Base-by-base conservation (phyloP, 2,329 filamentous ascomycete genomes). In the Nemania serpens region DNA sequence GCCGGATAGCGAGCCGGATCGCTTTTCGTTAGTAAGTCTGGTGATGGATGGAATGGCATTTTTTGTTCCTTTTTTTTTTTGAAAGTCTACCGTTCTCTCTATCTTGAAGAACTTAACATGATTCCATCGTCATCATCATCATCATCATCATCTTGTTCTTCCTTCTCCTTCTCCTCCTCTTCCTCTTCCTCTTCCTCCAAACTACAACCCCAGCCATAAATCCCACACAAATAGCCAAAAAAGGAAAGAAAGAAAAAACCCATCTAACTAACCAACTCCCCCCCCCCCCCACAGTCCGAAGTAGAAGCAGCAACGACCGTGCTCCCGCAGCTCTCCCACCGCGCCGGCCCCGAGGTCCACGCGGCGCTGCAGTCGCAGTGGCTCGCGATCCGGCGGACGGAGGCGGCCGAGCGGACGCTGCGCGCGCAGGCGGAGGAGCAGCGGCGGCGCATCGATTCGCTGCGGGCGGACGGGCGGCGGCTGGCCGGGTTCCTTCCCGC, bases 1-100 rank as follows among this genome's bases (percentile, higher is more conserved):
- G 10, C 48, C 64, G 0, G 52, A 66, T 2, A 39, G 59, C 18
- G 61, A 65, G 25, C 36, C 60, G 39, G 60, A 67, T 41, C 36
- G n/a, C 3, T 71, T 69, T 58, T 51, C 63, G 17, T 20, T 41
- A 10, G 69, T 71, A 70, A 63, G 70, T 64, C 13, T 54, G 2
- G 15, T 12, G 13, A 33, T 5, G 10, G 2, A n/a, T n/a, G n/a
- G 12, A 4, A n/a, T 3, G 25, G 25, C 25, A 7, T 29, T 29
- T 29, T 7, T 29, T 29, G 4, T 29, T 29, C 25, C 7, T 29
- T 29, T 29, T 29, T 29, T 29, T 3, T 29, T n/a, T n/a, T n/a
- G n/a, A n/a, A n/a, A n/a, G n/a, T n/a, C n/a, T n/a, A n/a, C n/a
- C n/a, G n/a, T n/a, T n/a, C n/a, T n/a, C n/a, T n/a, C n/a, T n/a